Percentiles rank a stretch among this genome's conserved stretches.
Evolutionary conservation across 257 asterid species (phyloP).

Genomic region (Cynanchum wilfordii): DNA sequence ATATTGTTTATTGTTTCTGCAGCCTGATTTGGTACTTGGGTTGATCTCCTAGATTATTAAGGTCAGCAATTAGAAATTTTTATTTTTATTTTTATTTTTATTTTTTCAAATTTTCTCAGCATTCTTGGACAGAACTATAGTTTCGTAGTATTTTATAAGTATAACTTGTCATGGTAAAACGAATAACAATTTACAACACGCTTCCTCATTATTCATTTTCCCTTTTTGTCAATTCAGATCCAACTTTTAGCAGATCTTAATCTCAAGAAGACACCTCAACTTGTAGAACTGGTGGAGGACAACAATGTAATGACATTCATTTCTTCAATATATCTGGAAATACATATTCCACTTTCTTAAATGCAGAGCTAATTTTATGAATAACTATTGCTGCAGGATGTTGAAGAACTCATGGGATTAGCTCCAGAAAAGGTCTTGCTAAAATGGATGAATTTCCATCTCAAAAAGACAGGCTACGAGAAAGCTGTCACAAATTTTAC

Average conservation of each 20-base stretch:
- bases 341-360: slow-evolving; percentile 8
- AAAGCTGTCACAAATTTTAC: slow-evolving; percentile 82
- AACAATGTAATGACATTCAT: slow-evolving; percentile 48
- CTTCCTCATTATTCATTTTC: neutral
- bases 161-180: neutral
- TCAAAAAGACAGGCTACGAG: slow-evolving; percentile 82
- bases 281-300: slow-evolving; percentile 92
- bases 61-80: slow-evolving; percentile 51
- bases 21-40: slow-evolving; percentile 97
- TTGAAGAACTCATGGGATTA: slow-evolving; percentile 94
- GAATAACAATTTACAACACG: neutral
- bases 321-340: slow-evolving; percentile 13
- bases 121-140: too few relatives aligned
- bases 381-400: slow-evolving; percentile 60
- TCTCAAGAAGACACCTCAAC: slow-evolving; percentile 97
- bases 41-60: slow-evolving; percentile 91
- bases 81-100: too few relatives aligned
- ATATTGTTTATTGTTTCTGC: slow-evolving; percentile 28
- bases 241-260: slow-evolving; percentile 98
- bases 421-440: slow-evolving; percentile 93
- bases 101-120: neutral
- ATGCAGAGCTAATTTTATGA: too few relatives aligned
- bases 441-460: slow-evolving; percentile 99
- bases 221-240: slow-evolving; percentile 49
- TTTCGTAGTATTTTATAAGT: neutral